phyloP scores from a whole-genome alignment of 2,329 filamentous ascomycete genomes.

The Fusarium liriodendri region DNA sequence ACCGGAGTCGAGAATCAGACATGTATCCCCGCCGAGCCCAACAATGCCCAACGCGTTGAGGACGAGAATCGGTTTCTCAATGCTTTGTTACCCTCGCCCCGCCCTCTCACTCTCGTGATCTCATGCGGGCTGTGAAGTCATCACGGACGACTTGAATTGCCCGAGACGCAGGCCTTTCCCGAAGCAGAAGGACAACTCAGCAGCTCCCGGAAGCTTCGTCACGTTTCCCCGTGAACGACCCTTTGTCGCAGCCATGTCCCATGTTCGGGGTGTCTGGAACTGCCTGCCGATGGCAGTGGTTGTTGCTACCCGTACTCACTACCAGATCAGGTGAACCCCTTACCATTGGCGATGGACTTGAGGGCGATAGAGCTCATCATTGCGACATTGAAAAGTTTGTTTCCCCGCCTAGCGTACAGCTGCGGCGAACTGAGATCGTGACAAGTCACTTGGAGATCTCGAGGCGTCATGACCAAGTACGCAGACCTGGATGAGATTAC shows the following conservation, averaged over 20 bases:
- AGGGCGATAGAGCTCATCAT: conserved; percentile 18
- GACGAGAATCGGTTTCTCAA: conserved; percentile 16
- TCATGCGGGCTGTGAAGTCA: conserved; percentile 45
- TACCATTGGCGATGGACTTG: conserved; percentile 6
- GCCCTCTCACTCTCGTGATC: conserved; percentile 34
- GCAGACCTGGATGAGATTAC: not conserved
- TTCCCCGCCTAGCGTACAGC: conserved; percentile 3
- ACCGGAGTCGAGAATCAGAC: conserved; percentile 29
- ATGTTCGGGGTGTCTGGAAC: conserved; percentile 20
- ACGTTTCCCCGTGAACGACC: conserved; percentile 36
- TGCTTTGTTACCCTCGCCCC: conserved; percentile 13
- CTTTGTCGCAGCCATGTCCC: conserved; percentile 33
- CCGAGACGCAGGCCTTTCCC: conserved; percentile 46
- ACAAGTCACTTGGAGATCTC: conserved; percentile 19
- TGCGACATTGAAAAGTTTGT: conserved; percentile 13
- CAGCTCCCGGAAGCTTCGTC: conserved; percentile 34
- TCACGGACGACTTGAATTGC: conserved; percentile 39
- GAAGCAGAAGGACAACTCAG: conserved; percentile 49
- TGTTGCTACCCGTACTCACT: conserved; percentile 23
- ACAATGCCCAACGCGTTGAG: conserved; percentile 41
- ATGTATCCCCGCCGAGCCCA: conserved; percentile 39
- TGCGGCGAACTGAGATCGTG: conserved; percentile 11
- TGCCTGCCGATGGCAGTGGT: conserved; percentile 24
- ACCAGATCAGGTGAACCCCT: conserved; percentile 19
- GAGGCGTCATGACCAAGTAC: not conserved